These are phyloP conservation scores for Microcyclospora tardicrescens DNA, from an alignment of 2,329 filamentous ascomycete species.

Conservation along the genomic window DNA sequence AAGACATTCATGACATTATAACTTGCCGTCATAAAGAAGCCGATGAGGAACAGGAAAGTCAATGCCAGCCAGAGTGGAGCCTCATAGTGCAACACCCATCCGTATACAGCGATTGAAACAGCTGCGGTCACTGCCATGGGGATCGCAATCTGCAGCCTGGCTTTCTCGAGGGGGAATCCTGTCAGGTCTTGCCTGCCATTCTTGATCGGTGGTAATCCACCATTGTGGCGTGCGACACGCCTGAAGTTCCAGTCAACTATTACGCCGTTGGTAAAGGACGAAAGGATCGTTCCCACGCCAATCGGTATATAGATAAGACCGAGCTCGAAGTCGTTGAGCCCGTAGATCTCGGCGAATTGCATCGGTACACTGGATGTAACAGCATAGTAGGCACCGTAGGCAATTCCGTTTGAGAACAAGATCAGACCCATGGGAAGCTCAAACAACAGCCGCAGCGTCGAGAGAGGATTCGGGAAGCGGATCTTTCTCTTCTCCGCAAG, in stretches of 20 bases:
- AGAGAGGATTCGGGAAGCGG: constrained; percentile 17
- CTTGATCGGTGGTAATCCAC: constrained; percentile 33
- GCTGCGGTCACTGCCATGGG: constrained; percentile 22
- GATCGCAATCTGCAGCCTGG: constrained; percentile 28
- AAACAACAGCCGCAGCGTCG: constrained; percentile 14
- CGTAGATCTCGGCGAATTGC: constrained; percentile 28
- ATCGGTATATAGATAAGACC: no score
- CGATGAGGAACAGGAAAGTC: constrained; percentile 32
- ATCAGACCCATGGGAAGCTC: constrained; percentile 26
- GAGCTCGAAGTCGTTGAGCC: constrained; percentile 27
- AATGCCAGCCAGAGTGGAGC: constrained; percentile 28
- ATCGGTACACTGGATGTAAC: constrained; percentile 28
- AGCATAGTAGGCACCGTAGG: constrained; percentile 31
- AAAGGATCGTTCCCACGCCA: constrained; percentile 28
- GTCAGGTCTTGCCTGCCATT: constrained; percentile 30
- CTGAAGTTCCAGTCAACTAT: constrained; percentile 33
- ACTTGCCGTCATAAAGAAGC: constrained; percentile 21
- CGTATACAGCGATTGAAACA: constrained; percentile 25
- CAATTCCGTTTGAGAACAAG: constrained; percentile 26
- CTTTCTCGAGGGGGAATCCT: constrained; percentile 38
- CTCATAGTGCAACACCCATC: constrained; percentile 28
- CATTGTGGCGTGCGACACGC: constrained; percentile 21
- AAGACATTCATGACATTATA: constrained; percentile 35
- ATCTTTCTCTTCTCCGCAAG: constrained; percentile 11
- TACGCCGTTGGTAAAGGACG: constrained; percentile 26